Conservation (phyloP, 495 filamentous ascomycete species). For the Daldinia loculata region DNA sequence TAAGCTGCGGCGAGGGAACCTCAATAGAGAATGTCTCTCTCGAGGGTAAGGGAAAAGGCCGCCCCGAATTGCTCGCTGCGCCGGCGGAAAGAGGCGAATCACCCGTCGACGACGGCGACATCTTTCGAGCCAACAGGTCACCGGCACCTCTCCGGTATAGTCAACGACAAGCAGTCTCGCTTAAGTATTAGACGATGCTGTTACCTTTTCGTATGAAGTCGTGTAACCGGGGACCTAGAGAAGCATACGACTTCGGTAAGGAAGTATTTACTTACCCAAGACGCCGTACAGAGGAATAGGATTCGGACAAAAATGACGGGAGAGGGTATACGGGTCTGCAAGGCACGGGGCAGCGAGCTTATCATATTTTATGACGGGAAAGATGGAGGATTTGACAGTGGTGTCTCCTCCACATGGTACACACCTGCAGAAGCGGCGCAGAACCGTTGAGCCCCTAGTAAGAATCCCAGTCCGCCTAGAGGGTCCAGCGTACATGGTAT, state of each 20-base stretch:
- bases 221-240: constrained; percentile 37
- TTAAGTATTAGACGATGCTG: constrained; percentile 34
- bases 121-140: constrained; percentile 42
- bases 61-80: constrained; percentile 48
- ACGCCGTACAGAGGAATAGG: constrained; percentile 28
- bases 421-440: constrained; percentile 45
- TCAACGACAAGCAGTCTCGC: constrained; percentile 27
- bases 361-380: constrained; percentile 44
- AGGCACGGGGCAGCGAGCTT: constrained; percentile 47
- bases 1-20: constrained; percentile 55
- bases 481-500: constrained; percentile 21
- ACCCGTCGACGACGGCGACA: constrained; percentile 61
- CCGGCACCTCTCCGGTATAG: constrained; percentile 31
- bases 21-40: constrained; percentile 59
- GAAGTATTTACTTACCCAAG: constrained; percentile 45
- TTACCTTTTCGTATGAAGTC: constrained; percentile 30
- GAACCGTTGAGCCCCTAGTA: constrained; percentile 41
- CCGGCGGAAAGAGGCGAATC: constrained; percentile 60
- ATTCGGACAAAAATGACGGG: constrained; percentile 40
- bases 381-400: constrained; percentile 31
- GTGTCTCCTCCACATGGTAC: constrained; percentile 37
- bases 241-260: constrained; percentile 40
- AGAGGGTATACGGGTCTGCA: constrained; percentile 45
- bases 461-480: constrained; percentile 31
- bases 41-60: constrained; percentile 55